These are phyloP conservation scores for Fusarium fujikuroi DNA, from an alignment of 2,329 filamentous ascomycete species.

Conservation along the genomic window DNA sequence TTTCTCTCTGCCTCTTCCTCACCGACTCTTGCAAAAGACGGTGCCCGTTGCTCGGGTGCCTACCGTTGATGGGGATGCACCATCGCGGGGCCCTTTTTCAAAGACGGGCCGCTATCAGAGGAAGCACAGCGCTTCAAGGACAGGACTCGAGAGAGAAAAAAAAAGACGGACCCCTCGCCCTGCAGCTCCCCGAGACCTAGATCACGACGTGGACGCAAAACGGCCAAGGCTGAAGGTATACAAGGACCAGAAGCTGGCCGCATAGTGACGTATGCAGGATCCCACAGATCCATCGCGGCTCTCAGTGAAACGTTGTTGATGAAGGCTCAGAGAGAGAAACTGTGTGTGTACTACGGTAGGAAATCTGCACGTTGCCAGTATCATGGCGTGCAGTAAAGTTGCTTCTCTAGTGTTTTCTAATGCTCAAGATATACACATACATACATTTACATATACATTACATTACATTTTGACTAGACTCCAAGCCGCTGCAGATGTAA, in stretches of 20 bases:
- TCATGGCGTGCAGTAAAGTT: slow-evolving; percentile 26
- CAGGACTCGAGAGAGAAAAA: background rate
- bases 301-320: slow-evolving; percentile 5
- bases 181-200: slow-evolving; percentile 24
- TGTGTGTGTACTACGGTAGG: slow-evolving; percentile 1
- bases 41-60: slow-evolving; percentile 39
- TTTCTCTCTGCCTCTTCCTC: slow-evolving; percentile 18
- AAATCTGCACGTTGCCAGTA: slow-evolving; percentile 17
- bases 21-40: slow-evolving; percentile 43
- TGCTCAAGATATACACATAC: slow-evolving; percentile 34
- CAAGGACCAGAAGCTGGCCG: slow-evolving; percentile 28
- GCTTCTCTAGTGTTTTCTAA: slow-evolving; percentile 24
- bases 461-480: slow-evolving; percentile 1
- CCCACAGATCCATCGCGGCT: slow-evolving; percentile 23
- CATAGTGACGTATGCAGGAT: slow-evolving; percentile 43
- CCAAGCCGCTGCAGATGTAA: slow-evolving; percentile 29
- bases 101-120: slow-evolving; percentile 29
- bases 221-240: slow-evolving; percentile 34
- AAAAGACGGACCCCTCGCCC: slow-evolving; percentile 14
- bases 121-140: slow-evolving; percentile 19
- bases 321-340: background rate
- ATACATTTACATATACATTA: slow-evolving; percentile 35
- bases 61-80: slow-evolving; percentile 29
- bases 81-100: slow-evolving; percentile 32
- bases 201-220: slow-evolving; percentile 41